Evolutionary conservation across 352 stramenopile species (phyloP), one percentile per base, ranked within the genome.

Genomic region (Thalassiosira delicatula): DNA sequence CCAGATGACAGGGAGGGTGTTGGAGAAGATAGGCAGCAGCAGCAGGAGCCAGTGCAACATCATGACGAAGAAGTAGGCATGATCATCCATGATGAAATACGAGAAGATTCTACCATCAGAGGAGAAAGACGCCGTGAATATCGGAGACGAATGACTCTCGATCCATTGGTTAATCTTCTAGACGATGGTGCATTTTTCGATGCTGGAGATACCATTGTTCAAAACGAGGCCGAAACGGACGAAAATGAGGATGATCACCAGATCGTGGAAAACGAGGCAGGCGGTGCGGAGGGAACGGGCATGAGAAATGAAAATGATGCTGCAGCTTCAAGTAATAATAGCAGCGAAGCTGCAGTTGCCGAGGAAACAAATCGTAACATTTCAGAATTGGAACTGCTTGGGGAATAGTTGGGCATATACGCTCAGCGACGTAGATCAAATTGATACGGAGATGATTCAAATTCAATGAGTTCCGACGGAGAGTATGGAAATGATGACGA

Each of bases 91-190:
- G 4, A 68, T 21, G 30, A 68, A 27, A 23, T 51, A 68, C 60
- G 33, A 69, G 1, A 32, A 35, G 62, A 70, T 29, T 53, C 51
- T 23, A 29, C 56, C 9, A 17, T 46, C 61, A 67, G 72, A 35
- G 76, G 78, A 57, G 54, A 40, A 27, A 46, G 23, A 54, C 44
- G 67, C 37, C 44, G 27, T 7, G 44, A 74, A 70, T 74, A 74
- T 57, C 68, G 69, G 51, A 42, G 76, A 57, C 49, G 56, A 14
- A 53, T 77, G 23, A 77, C 66, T 25, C 29, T 76, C 35, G 75
- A 83, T 77, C 75, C 75, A 30, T 68, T 76, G 1, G 21, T 63
- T 33, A 56, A 83, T 54, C 32, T 73, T 42, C 30, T 82, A 49
- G 17, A 56, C 35, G 62, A 74, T 9, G 33, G 37, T 25, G 46